Evolutionary conservation across 208 protist species (phyloP).

Genomic region (Naegleria gruberi): DNA sequence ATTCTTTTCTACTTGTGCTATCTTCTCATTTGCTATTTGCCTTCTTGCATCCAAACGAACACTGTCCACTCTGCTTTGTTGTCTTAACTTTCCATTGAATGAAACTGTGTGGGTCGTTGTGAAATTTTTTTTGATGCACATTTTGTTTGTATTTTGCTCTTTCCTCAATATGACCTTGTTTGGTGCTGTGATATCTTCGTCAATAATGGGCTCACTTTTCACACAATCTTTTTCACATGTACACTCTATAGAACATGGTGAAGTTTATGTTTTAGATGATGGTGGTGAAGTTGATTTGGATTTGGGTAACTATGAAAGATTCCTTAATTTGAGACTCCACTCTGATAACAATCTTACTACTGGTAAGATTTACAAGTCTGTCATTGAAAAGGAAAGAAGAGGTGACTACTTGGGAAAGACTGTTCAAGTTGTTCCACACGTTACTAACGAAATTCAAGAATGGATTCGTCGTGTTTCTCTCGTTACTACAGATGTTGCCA

Average conservation of each 20-base stretch:
- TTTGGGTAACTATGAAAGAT: constrained; percentile 98
- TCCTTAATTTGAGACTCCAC: constrained; percentile 84
- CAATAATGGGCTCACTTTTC: too few species aligned
- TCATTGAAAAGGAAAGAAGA: constrained; percentile 87
- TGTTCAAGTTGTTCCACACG: constrained; percentile 90
- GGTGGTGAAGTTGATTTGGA: constrained; percentile 86
- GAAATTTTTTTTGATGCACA: background rate
- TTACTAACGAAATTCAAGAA: constrained; percentile 66
- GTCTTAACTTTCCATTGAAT: too few species aligned
- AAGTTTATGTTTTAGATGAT: constrained; percentile 97
- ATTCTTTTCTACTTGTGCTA: background rate
- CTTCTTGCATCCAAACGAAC: background rate
- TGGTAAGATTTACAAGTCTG: constrained; percentile 92
- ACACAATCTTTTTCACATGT: too few species aligned
- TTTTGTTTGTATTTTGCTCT: background rate
- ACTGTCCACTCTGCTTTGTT: too few species aligned
- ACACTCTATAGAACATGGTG: constrained; percentile 94
- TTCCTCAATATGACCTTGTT: too few species aligned
- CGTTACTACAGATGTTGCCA: background rate
- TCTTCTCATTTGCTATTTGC: background rate
- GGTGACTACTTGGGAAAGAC: constrained; percentile 98
- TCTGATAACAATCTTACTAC: constrained; percentile 98
- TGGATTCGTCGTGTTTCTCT: constrained; percentile 54
- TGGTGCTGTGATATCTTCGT: too few species aligned
- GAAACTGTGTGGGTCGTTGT: too few species aligned